Evolutionary conservation across 768 basidiomycete genomes (phyloP).

Genomic region (Boletus insuetus): DNA sequence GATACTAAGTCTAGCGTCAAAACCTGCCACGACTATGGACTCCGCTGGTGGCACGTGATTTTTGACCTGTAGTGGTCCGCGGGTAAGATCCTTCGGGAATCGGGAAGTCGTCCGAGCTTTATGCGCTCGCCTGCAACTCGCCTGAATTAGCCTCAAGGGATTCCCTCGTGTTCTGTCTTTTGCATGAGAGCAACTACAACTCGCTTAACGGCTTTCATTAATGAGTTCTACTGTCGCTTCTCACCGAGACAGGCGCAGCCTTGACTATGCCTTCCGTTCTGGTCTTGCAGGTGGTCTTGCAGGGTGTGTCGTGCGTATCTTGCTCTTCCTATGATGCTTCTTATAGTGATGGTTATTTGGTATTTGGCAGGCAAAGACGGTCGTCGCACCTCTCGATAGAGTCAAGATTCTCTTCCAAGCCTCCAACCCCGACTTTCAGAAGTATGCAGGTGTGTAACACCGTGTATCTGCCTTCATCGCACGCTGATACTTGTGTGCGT

Average conservation of each 20-base stretch:
- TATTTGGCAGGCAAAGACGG: constrained; percentile 76
- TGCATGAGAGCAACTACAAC: constrained; percentile 8
- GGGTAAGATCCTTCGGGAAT: background rate
- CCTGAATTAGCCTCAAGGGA: background rate
- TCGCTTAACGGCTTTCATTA: constrained; percentile 11
- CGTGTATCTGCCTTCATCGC: constrained; percentile 25
- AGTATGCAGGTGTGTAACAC: constrained; percentile 79
- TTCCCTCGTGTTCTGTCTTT: background rate
- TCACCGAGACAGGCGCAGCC: constrained; percentile 51
- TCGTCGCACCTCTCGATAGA: constrained; percentile 92
- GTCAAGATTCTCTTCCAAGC: constrained; percentile 99
- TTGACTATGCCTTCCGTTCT: constrained; percentile 69
- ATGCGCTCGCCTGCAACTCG: background rate
- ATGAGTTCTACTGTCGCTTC: constrained; percentile 36
- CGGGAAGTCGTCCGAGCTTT: background rate
- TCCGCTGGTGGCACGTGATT: background rate
- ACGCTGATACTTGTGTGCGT: constrained; percentile 5
- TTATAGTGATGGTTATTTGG: constrained; percentile 8
- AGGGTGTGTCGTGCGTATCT: constrained; percentile 78
- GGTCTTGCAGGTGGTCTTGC: constrained; percentile 92
- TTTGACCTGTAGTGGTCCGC: constrained; percentile 4
- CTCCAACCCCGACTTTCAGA: constrained; percentile 89
- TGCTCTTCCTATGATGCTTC: background rate
- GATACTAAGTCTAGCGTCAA: too few relatives aligned
- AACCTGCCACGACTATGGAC: too few relatives aligned